phyloP scores from a whole-genome alignment of 768 basidiomycete species.

The Tephrocybe sp. region DNA sequence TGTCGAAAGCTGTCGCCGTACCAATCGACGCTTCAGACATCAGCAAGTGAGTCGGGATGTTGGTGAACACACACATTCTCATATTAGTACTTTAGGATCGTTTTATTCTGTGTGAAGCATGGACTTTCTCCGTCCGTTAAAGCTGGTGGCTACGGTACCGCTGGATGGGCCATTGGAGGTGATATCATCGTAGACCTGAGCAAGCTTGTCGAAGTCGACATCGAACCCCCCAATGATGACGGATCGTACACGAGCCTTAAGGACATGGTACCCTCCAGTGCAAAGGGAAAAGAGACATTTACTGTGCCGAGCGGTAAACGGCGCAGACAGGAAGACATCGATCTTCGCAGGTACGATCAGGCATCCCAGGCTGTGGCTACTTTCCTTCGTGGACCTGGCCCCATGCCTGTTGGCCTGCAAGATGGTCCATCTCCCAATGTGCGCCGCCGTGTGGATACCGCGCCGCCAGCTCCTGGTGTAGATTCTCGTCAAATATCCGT shows the following conservation, averaged over 20 bases:
- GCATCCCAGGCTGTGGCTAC: conserved; percentile 56
- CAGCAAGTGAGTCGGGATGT: conserved; percentile 58
- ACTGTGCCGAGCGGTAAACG: conserved; percentile 42
- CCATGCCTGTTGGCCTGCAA: conserved; percentile 20
- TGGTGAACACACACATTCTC: neutral
- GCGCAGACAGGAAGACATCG: conserved; percentile 54
- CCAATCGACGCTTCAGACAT: conserved; percentile 82
- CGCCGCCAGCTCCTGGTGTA: neutral
- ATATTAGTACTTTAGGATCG: conserved; percentile 39
- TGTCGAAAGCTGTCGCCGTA: conserved; percentile 63
- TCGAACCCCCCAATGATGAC: conserved; percentile 56
- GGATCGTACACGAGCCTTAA: conserved; percentile 62
- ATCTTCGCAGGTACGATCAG: conserved; percentile 49
- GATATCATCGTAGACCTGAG: conserved; percentile 83
- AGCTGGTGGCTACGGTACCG: conserved; percentile 90
- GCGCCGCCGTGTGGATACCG: conserved; percentile 33
- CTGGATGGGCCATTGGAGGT: conserved; percentile 86
- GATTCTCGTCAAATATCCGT: conserved; percentile 13
- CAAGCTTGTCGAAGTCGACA: conserved; percentile 63
- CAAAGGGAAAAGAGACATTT: conserved; percentile 52
- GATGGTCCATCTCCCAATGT: conserved; percentile 34
- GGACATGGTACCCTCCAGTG: conserved; percentile 49
- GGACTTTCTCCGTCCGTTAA: conserved; percentile 76
- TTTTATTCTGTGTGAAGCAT: conserved; percentile 75
- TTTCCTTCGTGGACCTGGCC: conserved; percentile 44